Base-by-base conservation (phyloP, 805 yeast species). In the Nakazawaea ishiwadae region DNA sequence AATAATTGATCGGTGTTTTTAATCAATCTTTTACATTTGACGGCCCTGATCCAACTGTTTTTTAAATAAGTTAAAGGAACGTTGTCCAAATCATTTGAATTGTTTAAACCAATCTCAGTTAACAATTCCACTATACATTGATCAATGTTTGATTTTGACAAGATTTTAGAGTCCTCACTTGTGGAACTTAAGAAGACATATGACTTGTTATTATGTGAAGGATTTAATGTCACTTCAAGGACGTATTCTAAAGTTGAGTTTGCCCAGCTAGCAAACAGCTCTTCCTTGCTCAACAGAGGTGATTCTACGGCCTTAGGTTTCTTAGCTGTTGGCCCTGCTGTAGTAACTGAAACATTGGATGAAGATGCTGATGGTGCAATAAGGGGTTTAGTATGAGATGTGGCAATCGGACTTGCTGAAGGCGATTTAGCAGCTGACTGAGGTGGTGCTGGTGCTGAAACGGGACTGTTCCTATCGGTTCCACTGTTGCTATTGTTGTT, bases 51-150 rank as follows among this genome's bases (percentile, higher is more conserved):
- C 71, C 81, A 78, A 6, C 72, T 58, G 5, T 58, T 56, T 47
- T 56, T 69, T 37, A 80, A 58, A 51, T 75, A 81, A 18, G 60
- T 64, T 31, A 78, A 61, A 0, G 83, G 71, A 4, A 55, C 50
- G 10, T 46, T 37, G 12, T 37, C 36, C 27, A 35, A 20, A 8
- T 23, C 40, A 32, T 38, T 44, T 2, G 36, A 19, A 10, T 67
- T 53, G 2, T 54, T 46, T 12, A 68, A 63, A 1, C 85, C 86
- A 27, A 58, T 51, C 43, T 79, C 84, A 1, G 81, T 68, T 34
- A 81, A 58, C 16, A 75, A 54, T 45, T 79, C 84, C 56, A 80
- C 67, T 42, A 79, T 69, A 2, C 72, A 62, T 6, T 71, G 62
- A 48, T 81, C 88, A 26, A 77, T 53, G 17, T 58, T 52, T 26